A percentile compares a stretch with the other conserved stretches of the same genome.
phyloP scores from a whole-genome alignment of 441 rosid species.

The Gossypium laxum region DNA sequence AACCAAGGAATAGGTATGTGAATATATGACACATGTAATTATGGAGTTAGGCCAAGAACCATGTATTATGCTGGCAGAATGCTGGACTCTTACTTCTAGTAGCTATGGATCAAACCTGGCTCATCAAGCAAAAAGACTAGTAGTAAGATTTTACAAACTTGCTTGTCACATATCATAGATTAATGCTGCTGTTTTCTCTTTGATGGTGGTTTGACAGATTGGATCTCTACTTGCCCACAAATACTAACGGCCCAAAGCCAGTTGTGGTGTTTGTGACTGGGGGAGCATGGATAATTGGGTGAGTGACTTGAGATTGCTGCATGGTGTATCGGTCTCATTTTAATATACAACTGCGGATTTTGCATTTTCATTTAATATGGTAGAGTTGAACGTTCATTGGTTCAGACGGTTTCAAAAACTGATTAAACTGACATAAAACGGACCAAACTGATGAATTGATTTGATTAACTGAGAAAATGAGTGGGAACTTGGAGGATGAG shows the following conservation, averaged over 20 bases:
- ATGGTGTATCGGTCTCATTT: not conserved
- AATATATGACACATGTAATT: conserved; percentile 8
- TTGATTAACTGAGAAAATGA: too few relatives aligned
- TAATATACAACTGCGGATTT: not conserved
- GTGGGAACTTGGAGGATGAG: not conserved
- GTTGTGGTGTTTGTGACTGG: conserved; percentile 91
- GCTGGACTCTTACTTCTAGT: not conserved
- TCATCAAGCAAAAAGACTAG: not conserved
- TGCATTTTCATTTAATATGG: too few relatives aligned
- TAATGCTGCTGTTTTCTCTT: not conserved
- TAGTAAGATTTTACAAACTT: not conserved
- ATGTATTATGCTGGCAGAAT: not conserved
- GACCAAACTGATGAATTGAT: too few relatives aligned
- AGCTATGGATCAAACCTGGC: not conserved
- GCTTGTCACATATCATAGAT: conserved; percentile 3
- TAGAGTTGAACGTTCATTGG: too few relatives aligned
- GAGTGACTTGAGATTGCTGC: conserved; percentile 21
- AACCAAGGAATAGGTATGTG: conserved; percentile 80
- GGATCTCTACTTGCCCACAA: conserved; percentile 72
- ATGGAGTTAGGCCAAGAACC: not conserved
- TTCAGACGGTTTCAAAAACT: too few relatives aligned
- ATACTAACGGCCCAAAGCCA: conserved; percentile 52
- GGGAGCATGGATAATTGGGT: conserved; percentile 99
- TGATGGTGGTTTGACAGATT: conserved; percentile 38
- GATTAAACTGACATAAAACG: too few relatives aligned